Base-by-base conservation (phyloP, 2,329 filamentous ascomycete species). In the Mollisiaceae sp. region DNA sequence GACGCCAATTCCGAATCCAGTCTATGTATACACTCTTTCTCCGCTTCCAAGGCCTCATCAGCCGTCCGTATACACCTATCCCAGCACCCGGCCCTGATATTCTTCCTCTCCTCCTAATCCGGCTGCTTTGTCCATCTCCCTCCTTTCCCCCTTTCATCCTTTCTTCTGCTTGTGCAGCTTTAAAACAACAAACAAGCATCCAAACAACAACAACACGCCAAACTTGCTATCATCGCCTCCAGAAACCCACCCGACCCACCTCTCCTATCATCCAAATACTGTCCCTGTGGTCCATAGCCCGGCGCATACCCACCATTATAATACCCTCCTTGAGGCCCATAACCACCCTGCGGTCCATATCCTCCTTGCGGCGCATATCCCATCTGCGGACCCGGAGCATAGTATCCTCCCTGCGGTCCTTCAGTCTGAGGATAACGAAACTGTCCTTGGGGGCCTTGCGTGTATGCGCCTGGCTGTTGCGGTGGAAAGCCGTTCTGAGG, bases 161-260 rank as follows among this genome's bases (percentile, higher is more conserved):
- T n/a, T n/a, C n/a, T n/a, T n/a, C n/a, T n/a, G n/a, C 47, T 24
- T 20, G 1, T 1, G 32, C 32, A 4, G 8, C 6, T 56, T 71
- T 80, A 83, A 69, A 83, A 82, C 72, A 84, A 72, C 66, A 81
- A 78, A 69, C 45, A 50, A 50, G 45, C 45, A 50, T 84, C 82
- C 75, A 84, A 77, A 77, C 82, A 84, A 70, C 82, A 84, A 70
- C 82, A 84, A 71, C 81, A 83, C 43, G 82, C 82, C 73, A 83
- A 67, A 62, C 76, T 77, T 11, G 78, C 82, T 66, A 81, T 73
- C 52, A 82, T 68, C 18, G 77, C 82, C 3, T 78, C 78, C 43
- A 80, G 76, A 39, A 82, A 72, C 1, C 81, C 81, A 4, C 59
- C 39, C 11, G 50, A 45, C 1, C 75, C 75, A 6, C 75, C 70